Evolutionary conservation across 1,284 basidiomycete species (phyloP), one percentile per base, ranked within the genome.

Genomic region (Leucoagaricus sp.): DNA sequence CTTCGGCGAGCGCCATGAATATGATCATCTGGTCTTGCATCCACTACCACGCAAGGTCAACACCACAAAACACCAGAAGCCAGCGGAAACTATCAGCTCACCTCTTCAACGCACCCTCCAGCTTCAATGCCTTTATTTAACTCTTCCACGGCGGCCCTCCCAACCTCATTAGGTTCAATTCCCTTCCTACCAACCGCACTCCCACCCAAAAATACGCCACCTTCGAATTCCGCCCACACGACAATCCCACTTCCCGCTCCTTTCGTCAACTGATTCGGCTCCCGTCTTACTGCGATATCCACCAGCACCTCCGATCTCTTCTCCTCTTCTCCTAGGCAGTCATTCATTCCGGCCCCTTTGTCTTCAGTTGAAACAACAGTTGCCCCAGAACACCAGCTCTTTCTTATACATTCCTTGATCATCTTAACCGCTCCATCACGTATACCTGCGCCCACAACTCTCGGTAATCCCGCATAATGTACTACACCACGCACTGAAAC

Each of bases 11-110:
- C 9, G 86, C 86, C 69, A 90, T 80, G 64, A 89, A 85, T 38
- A 91, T 79, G 54, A 91, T 83, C 34, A 90, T 84, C 64, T 91
- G 89, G 66, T 91, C 89, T 74, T 89, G 74, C 19, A 75, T 61
- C 72, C 74, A 75, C 69, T 74, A 38, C 21, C 17, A 2, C 21
- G 17, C 17, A 48, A 21, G 31, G 12, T 56, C 34, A 53, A 26
- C 45, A 42, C 21, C 26, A 44, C 29, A 26, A 33, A 8, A 15
- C 44, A 12, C 19, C 31, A 19, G 29, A 41, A 31, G 25, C 46
- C 50, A 38, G 7, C 13, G 10, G 31, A 7, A 21, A n/a, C 8
- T n/a, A n/a, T n/a, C n/a, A n/a, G 60, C 71, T 40, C 26, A 81
- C 83, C 74, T 88, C 87, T 59, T 91, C 89, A 2, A 90, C 83